Evolutionary conservation across 768 basidiomycete species (phyloP).

Genomic region (Hygrophoropsis aurantiaca): DNA sequence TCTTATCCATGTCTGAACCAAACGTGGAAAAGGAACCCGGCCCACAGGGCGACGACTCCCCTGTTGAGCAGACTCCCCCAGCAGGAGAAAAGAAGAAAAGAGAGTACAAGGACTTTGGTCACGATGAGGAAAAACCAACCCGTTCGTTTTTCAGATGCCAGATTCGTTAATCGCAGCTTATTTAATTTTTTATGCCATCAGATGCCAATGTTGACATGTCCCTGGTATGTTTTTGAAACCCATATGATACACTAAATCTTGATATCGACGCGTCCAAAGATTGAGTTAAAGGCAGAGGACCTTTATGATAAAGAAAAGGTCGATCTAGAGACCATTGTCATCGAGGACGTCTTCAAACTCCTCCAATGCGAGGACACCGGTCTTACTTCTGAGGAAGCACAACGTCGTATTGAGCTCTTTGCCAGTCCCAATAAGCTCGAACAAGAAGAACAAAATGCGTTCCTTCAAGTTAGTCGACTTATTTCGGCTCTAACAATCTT

Average conservation of each 20-base stretch:
- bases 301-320: slow-evolving; percentile 99
- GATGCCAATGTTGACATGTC: slow-evolving; percentile 90
- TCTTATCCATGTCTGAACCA: slow-evolving; percentile 32
- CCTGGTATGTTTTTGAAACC: slow-evolving; percentile 43
- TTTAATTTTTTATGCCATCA: slow-evolving; percentile 25
- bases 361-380: slow-evolving; percentile 88
- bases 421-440: slow-evolving; percentile 97
- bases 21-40: slow-evolving; percentile 69
- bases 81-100: slow-evolving; percentile 56
- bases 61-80: slow-evolving; percentile 21
- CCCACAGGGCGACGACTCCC: slow-evolving; percentile 50
- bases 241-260: slow-evolving; percentile 1
- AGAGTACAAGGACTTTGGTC: slow-evolving; percentile 86
- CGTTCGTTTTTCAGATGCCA: slow-evolving; percentile 46
- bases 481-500: background rate
- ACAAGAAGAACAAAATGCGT: slow-evolving; percentile 83
- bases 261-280: slow-evolving; percentile 35
- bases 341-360: slow-evolving; percentile 95
- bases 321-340: slow-evolving; percentile 94
- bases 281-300: slow-evolving; percentile 90
- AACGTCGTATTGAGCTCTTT: slow-evolving; percentile 85
- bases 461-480: slow-evolving; percentile 70
- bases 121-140: slow-evolving; percentile 65
- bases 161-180: background rate
- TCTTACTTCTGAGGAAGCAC: slow-evolving; percentile 72